These are phyloP conservation scores for Psophocarpus tetragonolobus DNA, from an alignment of 306 rosid species.

Conservation along the genomic window DNA sequence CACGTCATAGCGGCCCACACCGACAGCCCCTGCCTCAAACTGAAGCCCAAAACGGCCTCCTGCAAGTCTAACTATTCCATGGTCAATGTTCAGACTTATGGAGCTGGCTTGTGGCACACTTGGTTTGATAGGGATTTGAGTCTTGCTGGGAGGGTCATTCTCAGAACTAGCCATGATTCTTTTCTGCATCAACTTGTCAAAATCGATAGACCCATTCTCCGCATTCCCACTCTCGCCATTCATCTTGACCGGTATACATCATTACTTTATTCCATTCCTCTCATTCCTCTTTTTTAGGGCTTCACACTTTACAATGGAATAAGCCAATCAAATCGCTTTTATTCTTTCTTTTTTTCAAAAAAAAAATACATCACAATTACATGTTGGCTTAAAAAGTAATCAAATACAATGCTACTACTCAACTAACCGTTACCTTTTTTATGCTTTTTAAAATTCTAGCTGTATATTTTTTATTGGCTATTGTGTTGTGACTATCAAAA, in stretches of 20 bases:
- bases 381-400: no score
- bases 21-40: conserved; percentile 89
- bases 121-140: conserved; percentile 99
- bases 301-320: no score
- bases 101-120: conserved; percentile 91
- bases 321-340: no score
- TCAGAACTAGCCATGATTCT: conserved; percentile 53
- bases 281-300: no score
- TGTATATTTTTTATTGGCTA: neutral
- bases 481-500: neutral
- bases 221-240: conserved; percentile 95
- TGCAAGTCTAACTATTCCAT: conserved; percentile 67
- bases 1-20: conserved; percentile 96
- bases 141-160: conserved; percentile 91
- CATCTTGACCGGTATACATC: conserved; percentile 78
- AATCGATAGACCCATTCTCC: conserved; percentile 77
- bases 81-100: conserved; percentile 96
- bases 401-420: no score
- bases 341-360: neutral
- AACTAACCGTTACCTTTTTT: no score
- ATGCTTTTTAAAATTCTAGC: neutral
- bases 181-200: conserved; percentile 86
- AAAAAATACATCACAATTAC: neutral
- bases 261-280: neutral
- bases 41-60: conserved; percentile 85